Percentiles rank a stretch among this genome's conserved stretches.
phyloP scores from a whole-genome alignment of 371 early-diverging fungal genomes.

The Mucor lusitanicus region DNA sequence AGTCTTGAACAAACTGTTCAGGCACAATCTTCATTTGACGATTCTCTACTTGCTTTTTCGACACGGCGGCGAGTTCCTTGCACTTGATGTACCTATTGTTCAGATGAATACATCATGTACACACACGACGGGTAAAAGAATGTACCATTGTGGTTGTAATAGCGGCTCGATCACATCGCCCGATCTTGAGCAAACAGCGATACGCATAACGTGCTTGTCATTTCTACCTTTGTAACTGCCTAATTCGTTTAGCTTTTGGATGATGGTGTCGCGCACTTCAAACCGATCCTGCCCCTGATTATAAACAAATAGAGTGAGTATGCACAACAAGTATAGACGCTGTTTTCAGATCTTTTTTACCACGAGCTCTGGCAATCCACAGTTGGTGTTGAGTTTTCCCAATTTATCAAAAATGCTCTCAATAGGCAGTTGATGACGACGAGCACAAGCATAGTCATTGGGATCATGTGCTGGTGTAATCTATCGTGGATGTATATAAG shows the following conservation, averaged over 20 bases:
- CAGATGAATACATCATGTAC: background rate
- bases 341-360: slow-evolving; percentile 33
- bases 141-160: slow-evolving; percentile 98
- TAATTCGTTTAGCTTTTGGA: slow-evolving; percentile 62
- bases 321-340: background rate
- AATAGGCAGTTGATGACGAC: slow-evolving; percentile 81
- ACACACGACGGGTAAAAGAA: background rate
- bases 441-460: slow-evolving; percentile 94
- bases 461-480: slow-evolving; percentile 98
- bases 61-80: slow-evolving; percentile 76
- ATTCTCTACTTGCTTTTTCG: slow-evolving; percentile 70
- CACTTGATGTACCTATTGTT: slow-evolving; percentile 82
- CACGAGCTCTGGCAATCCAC: slow-evolving; percentile 58
- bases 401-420: slow-evolving; percentile 85
- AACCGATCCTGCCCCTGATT: slow-evolving; percentile 74
- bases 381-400: slow-evolving; percentile 72
- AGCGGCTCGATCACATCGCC: slow-evolving; percentile 98
- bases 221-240: slow-evolving; percentile 75
- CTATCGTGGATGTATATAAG: slow-evolving; percentile 29
- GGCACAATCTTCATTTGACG: slow-evolving; percentile 84
- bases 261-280: slow-evolving; percentile 77
- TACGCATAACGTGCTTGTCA: slow-evolving; percentile 83
- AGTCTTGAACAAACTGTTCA: slow-evolving; percentile 79
- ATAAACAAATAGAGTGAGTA: background rate
- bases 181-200: slow-evolving; percentile 89